Percentiles rank a stretch among this genome's conserved stretches.
Conservation (phyloP, 441 rosid genomes). For the Gossypium aridum region DNA sequence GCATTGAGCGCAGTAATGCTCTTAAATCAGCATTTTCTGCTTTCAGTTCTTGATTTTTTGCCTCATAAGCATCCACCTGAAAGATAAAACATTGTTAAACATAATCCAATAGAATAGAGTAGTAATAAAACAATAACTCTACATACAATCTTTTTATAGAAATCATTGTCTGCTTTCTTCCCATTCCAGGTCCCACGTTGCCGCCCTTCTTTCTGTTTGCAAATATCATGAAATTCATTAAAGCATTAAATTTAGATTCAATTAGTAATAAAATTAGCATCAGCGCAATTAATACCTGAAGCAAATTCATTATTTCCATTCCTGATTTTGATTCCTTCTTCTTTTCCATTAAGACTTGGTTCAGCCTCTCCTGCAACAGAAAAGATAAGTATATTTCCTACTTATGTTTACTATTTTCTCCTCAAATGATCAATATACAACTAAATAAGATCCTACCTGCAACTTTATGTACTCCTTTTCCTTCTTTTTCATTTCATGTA, state of each 20-base stretch:
- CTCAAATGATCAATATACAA: not conserved
- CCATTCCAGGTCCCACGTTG: slow-evolving; percentile 99
- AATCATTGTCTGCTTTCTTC: slow-evolving; percentile 93
- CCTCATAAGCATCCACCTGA: slow-evolving; percentile 97
- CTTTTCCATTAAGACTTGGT: slow-evolving; percentile 93
- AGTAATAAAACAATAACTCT: slow-evolving; percentile 11
- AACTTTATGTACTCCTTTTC: slow-evolving; percentile 95
- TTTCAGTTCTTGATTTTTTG: slow-evolving; percentile 90
- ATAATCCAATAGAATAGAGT: not conserved
- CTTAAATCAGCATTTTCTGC: slow-evolving; percentile 88
- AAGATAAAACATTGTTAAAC: slow-evolving; percentile 12
- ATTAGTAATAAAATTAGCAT: not conserved
- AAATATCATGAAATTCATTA: slow-evolving; percentile 13
- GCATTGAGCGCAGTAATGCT: slow-evolving; percentile 90
- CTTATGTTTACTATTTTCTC: not conserved
- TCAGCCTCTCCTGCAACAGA: slow-evolving; percentile 68
- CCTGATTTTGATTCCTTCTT: slow-evolving; percentile 97
- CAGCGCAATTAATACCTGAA: slow-evolving; percentile 45
- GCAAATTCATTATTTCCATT: slow-evolving; percentile 97
- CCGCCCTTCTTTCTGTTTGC: slow-evolving; percentile 87
- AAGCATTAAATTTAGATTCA: not conserved
- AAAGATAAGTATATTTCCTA: not conserved
- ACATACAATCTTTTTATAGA: slow-evolving; percentile 87
- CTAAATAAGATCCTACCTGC: slow-evolving; percentile 46
- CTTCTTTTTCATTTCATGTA: slow-evolving; percentile 97